phyloP scores from a whole-genome alignment of 345 rosid genomes.

The Eucalyptus leucophloia region DNA sequence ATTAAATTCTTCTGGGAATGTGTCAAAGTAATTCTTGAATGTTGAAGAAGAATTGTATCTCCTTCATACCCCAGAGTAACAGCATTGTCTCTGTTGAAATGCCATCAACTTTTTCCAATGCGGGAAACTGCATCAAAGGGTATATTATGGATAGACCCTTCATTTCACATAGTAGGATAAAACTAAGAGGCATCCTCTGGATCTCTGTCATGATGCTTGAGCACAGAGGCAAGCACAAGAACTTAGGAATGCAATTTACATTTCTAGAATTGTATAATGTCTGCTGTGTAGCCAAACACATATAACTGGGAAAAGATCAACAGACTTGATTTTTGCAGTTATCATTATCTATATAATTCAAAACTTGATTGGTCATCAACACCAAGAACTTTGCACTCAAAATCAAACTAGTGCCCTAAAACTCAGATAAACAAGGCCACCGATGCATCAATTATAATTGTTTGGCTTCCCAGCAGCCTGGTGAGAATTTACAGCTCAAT shows the following conservation, averaged over 20 bases:
- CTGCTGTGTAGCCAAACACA: not conserved
- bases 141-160: not conserved
- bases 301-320: not conserved
- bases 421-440: not conserved
- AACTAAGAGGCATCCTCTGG: not conserved
- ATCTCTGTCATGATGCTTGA: not conserved
- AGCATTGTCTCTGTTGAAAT: conserved; percentile 74
- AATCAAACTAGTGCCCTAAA: not conserved
- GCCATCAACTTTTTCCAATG: conserved; percentile 51
- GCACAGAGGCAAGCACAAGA: not conserved
- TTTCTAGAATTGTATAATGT: not conserved
- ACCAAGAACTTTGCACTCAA: not conserved
- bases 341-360: not conserved
- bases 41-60: conserved; percentile 54
- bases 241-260: not conserved
- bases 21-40: conserved; percentile 62
- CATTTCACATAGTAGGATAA: not conserved
- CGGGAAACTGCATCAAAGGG: conserved; percentile 36
- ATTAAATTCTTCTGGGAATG: conserved; percentile 56
- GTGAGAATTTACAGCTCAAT: not conserved
- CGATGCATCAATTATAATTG: not conserved
- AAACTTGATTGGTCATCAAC: not conserved
- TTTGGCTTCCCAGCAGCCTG: not conserved
- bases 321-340: not conserved
- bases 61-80: conserved; percentile 93